phyloP scores from a whole-genome alignment of 129 eudicot genomes.

The Flaveria ramosissima region DNA sequence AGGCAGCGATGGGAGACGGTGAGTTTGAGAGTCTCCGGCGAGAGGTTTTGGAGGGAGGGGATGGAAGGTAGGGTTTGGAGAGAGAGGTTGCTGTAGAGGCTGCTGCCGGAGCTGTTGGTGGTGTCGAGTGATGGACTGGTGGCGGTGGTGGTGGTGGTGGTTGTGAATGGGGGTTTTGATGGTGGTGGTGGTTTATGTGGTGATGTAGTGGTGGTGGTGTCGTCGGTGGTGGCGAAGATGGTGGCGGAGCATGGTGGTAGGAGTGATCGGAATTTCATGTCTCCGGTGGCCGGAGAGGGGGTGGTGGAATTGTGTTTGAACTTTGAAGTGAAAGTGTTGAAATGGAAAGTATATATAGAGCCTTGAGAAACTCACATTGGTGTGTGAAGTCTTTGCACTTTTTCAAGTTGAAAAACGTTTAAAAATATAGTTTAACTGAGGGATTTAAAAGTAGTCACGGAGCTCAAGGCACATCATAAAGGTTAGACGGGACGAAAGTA shows the following conservation, averaged over 20 bases:
- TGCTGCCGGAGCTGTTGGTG: constrained; percentile 26
- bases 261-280: constrained; percentile 62
- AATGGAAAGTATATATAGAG: background rate
- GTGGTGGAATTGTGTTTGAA: background rate
- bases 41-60: constrained; percentile 69
- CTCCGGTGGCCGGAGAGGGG: no score
- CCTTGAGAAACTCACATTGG: no score
- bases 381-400: no score
- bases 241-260: constrained; percentile 65
- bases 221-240: constrained; percentile 37
- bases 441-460: no score
- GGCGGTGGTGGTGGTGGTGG: constrained; percentile 22
- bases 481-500: no score
- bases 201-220: constrained; percentile 23
- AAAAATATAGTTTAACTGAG: no score
- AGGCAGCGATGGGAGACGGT: constrained; percentile 44
- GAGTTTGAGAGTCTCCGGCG: constrained; percentile 43
- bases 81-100: constrained; percentile 66
- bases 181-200: constrained; percentile 5
- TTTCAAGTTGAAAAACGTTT: no score
- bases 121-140: constrained; percentile 38
- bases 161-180: constrained; percentile 30
- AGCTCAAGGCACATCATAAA: no score
- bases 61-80: constrained; percentile 73
- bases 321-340: background rate